A percentile compares a stretch with the other conserved stretches of the same genome.
phyloP scores from a whole-genome alignment of 176 grass and related monocot species.

The Tillandsia fasciculata region DNA sequence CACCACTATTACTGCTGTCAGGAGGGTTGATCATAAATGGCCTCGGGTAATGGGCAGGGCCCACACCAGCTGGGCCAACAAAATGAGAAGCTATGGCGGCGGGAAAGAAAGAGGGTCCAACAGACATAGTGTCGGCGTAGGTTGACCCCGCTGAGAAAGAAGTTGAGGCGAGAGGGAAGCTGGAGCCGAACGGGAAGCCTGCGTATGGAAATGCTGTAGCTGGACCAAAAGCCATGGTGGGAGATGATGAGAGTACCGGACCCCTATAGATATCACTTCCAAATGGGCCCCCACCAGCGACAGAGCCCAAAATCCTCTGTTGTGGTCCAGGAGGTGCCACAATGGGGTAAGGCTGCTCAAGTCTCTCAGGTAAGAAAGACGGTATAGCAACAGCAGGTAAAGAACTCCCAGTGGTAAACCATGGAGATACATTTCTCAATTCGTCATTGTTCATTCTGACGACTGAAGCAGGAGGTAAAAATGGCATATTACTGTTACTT shows the following conservation, averaged over 20 bases:
- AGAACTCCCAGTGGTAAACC: conserved; percentile 39
- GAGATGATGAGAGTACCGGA: conserved; percentile 51
- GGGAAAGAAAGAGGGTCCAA: conserved; percentile 35
- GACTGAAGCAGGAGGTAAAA: conserved; percentile 38
- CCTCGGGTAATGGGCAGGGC: conserved; percentile 45
- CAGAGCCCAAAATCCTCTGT: conserved; percentile 37
- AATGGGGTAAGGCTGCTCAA: conserved; percentile 50
- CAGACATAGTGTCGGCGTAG: conserved; percentile 34
- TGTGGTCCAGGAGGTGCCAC: conserved; percentile 32
- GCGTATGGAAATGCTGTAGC: conserved; percentile 47
- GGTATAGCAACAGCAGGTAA: conserved; percentile 46
- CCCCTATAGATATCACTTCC: conserved; percentile 32
- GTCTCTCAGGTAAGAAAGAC: conserved; percentile 51
- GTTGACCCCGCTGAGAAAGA: conserved; percentile 46
- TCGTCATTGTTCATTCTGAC: conserved; percentile 43
- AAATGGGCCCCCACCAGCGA: conserved; percentile 29
- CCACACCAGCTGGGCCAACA: conserved; percentile 37
- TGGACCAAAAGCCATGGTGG: conserved; percentile 42
- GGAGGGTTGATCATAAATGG: conserved; percentile 59
- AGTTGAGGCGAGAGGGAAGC: conserved; percentile 24
- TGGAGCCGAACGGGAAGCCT: conserved; percentile 41
- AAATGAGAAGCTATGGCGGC: conserved; percentile 32
- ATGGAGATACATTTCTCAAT: conserved; percentile 46
- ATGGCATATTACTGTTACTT: conserved; percentile 41
- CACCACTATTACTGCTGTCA: conserved; percentile 47